Evolutionary conservation across 1,284 basidiomycete genomes (phyloP).

Genomic region (Cutaneotrichosporon sp.): DNA sequence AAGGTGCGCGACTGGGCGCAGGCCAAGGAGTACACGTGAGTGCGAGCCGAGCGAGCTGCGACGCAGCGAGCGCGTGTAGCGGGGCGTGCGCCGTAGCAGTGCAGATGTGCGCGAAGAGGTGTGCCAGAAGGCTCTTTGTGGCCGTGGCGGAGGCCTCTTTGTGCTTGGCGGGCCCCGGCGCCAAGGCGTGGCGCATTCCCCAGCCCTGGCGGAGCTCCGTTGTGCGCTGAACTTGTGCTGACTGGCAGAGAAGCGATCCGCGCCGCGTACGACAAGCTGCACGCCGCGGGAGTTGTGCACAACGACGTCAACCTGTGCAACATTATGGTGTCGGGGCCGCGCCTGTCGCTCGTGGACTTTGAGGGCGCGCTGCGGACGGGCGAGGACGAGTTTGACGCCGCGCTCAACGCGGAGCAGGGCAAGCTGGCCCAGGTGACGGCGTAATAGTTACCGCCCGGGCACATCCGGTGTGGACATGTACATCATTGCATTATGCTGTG

Average conservation of each 20-base stretch:
- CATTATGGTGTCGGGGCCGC: not conserved
- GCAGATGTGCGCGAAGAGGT: not conserved
- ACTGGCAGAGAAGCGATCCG: constrained; percentile 1
- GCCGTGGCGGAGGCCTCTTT: not conserved
- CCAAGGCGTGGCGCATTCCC: not conserved
- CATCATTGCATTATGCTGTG: constrained; percentile 7
- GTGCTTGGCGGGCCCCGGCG: not conserved
- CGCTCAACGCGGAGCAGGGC: not conserved
- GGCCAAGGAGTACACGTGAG: constrained; percentile 8
- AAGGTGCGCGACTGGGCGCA: constrained; percentile 5
- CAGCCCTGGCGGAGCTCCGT: not conserved
- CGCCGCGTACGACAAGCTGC: not conserved
- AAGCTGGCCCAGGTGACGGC: not conserved
- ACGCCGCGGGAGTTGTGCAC: constrained; percentile 2
- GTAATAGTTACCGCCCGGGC: not conserved
- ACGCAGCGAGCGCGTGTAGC: not conserved
- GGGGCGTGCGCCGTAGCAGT: not conserved
- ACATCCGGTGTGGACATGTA: constrained; percentile 3
- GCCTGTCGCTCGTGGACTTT: constrained; percentile 4
- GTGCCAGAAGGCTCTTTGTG: too few species aligned
- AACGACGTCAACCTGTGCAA: constrained; percentile 9
- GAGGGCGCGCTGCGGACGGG: constrained; percentile 1
- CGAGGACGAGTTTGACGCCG: constrained; percentile 1
- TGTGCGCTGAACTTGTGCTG: not conserved
- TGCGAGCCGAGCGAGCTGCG: too few species aligned